Evolutionary conservation across 2,329 filamentous ascomycete species (phyloP).

Genomic region (Corynespora cassiicola): DNA sequence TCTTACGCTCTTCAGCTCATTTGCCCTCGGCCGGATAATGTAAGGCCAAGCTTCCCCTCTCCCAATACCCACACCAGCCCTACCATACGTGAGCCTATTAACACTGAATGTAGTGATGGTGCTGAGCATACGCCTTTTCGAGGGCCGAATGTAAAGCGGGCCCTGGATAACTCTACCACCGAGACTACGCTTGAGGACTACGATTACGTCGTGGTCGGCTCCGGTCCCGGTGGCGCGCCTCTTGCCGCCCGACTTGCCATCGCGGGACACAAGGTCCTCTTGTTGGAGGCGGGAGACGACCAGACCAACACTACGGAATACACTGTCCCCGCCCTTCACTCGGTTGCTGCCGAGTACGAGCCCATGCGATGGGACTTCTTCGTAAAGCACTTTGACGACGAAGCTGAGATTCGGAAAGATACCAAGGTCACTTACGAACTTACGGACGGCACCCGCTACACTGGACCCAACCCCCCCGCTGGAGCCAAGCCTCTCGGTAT

Average conservation of each 20-base stretch:
- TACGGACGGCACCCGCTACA: conserved; percentile 50
- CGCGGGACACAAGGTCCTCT: conserved; percentile 62
- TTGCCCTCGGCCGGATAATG: conserved; percentile 18
- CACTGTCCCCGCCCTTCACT: conserved; percentile 59
- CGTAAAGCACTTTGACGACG: conserved; percentile 64
- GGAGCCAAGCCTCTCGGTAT: conserved; percentile 59
- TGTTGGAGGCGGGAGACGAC: conserved; percentile 66
- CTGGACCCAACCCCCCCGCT: conserved; percentile 58
- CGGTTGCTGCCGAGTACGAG: conserved; percentile 61
- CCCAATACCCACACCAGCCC: too few species aligned
- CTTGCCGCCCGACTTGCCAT: conserved; percentile 63
- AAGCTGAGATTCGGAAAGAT: conserved; percentile 58
- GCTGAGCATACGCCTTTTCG: conserved; percentile 25
- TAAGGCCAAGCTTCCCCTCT: conserved; percentile 9
- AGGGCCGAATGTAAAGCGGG: conserved; percentile 24
- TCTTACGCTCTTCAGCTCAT: conserved; percentile 13
- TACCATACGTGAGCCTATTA: conserved; percentile 1
- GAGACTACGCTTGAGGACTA: conserved; percentile 45
- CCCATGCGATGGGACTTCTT: conserved; percentile 67
- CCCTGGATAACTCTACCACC: conserved; percentile 13
- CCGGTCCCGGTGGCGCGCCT: conserved; percentile 65
- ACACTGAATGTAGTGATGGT: conserved; percentile 19
- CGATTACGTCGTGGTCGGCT: conserved; percentile 68
- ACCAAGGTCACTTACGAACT: conserved; percentile 59
- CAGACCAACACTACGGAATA: conserved; percentile 56